Evolutionary conservation across 345 rosid species (phyloP).

Genomic region (Excoecaria cochinchinensis): DNA sequence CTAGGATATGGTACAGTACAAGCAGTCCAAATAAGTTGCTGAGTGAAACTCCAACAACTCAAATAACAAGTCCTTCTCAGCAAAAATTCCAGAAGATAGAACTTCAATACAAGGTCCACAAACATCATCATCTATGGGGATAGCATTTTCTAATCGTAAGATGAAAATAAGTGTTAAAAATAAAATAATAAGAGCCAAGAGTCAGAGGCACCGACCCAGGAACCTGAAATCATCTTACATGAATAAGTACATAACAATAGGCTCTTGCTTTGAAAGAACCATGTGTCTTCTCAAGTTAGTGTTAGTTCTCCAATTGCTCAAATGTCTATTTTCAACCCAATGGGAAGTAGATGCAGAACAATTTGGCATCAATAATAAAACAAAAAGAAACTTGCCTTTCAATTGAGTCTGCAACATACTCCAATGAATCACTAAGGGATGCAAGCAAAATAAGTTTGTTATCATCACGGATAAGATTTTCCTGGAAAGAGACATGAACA

Average conservation of each 20-base stretch:
- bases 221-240: neutral
- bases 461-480: conserved; percentile 90
- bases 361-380: neutral
- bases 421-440: conserved; percentile 94
- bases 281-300: neutral
- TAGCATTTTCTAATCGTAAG: neutral
- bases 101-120: neutral
- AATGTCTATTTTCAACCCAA: conserved; percentile 10
- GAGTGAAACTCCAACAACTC: neutral
- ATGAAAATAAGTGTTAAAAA: neutral
- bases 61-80: no score
- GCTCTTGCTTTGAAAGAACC: neutral
- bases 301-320: conserved; percentile 1
- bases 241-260: neutral
- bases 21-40: neutral
- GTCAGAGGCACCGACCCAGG: neutral
- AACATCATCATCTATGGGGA: neutral
- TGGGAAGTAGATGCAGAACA: conserved; percentile 14
- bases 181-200: no score
- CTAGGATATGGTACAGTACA: neutral
- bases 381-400: conserved; percentile 60
- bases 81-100: neutral
- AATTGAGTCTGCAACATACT: conserved; percentile 95
- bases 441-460: conserved; percentile 91
- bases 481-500: conserved; percentile 46